These are phyloP conservation scores for Penicillium olsonii DNA, from an alignment of 2,329 filamentous ascomycete genomes.

Conservation along the genomic window DNA sequence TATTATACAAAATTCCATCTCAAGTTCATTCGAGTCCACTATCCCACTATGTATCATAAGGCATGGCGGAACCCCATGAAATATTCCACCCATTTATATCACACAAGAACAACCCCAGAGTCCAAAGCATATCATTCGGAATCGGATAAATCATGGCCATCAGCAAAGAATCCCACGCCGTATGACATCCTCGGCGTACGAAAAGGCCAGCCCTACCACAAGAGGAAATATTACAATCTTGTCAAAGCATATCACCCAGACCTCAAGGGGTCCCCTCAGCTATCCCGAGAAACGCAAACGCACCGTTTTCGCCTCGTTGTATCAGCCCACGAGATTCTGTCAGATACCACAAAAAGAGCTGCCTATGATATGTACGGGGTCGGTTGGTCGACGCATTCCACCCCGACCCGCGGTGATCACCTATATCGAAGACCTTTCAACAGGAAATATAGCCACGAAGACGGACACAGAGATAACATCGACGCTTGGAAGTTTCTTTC, in stretches of 20 bases:
- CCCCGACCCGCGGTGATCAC: background rate
- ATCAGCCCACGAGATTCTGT: constrained; percentile 5
- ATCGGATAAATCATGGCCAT: background rate
- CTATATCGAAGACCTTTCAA: background rate
- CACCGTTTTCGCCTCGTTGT: constrained; percentile 2
- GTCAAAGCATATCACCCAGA: constrained; percentile 5
- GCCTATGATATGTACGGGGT: constrained; percentile 6
- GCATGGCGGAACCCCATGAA: background rate
- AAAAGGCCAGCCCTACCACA: background rate
- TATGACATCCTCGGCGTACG: constrained; percentile 2
- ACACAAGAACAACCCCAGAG: background rate
- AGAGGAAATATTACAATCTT: constrained; percentile 4
- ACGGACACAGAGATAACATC: background rate
- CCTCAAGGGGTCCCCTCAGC: background rate
- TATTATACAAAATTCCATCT: background rate
- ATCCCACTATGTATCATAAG: background rate
- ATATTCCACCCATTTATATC: background rate
- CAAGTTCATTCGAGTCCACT: background rate
- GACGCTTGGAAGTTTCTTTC: background rate
- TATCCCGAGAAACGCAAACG: background rate
- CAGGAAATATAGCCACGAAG: background rate
- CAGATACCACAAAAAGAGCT: background rate
- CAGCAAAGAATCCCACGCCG: constrained; percentile 2
- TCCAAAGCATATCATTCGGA: background rate
- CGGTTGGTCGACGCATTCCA: background rate